These are phyloP conservation scores for Exserohilum turcica DNA, from an alignment of 2,329 filamentous ascomycete genomes.

Conservation along the genomic window DNA sequence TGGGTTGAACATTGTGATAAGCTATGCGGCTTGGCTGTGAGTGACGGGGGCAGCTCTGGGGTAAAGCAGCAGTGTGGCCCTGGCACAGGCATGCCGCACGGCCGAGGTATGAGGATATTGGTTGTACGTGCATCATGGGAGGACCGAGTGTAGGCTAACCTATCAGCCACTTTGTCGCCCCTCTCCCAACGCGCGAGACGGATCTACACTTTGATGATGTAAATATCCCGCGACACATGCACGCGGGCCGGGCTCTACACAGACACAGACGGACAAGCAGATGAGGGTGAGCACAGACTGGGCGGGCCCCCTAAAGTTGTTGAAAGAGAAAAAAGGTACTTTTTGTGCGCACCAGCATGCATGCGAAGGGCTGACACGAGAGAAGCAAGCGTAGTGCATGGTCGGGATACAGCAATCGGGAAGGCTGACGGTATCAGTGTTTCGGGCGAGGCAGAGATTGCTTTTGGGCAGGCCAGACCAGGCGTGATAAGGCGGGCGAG, in stretches of 20 bases:
- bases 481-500: background rate
- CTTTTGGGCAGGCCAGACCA: background rate
- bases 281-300: background rate
- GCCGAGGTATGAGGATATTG: background rate
- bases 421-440: background rate
- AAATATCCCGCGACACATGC: background rate
- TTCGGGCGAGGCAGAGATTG: background rate
- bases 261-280: background rate
- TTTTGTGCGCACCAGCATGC: conserved; percentile 3
- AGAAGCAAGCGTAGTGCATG: conserved; percentile 10
- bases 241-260: background rate
- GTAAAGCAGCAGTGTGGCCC: background rate
- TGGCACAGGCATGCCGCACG: background rate
- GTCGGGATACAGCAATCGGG: background rate
- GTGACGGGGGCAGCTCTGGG: background rate
- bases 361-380: background rate
- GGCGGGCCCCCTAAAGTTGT: conserved; percentile 2
- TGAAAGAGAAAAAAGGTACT: background rate
- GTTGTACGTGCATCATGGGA: background rate
- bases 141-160: background rate
- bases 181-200: background rate
- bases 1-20: background rate
- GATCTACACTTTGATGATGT: background rate
- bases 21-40: background rate
- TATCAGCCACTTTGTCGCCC: background rate